Evolutionary conservation across 1,284 basidiomycete genomes (phyloP), one percentile per base, ranked within the genome.

Genomic region (Papiliotrema nemorosa): DNA sequence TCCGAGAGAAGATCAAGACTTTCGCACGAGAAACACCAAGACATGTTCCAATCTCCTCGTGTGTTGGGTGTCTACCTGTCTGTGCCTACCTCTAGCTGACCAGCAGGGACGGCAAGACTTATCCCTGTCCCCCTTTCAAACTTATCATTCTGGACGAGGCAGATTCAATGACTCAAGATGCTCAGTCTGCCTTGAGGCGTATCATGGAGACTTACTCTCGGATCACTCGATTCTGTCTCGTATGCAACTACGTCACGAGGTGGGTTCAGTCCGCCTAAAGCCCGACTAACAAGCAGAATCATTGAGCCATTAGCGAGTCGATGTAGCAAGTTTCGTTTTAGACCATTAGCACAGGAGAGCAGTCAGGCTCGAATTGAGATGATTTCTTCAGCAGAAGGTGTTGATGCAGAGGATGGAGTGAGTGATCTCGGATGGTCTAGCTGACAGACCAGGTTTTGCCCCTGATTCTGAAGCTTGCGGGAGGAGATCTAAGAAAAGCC

Each of bases 231-330:
- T 99, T 99, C 77, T 99, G 96, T 76, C 80, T 99, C 20, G 90
- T 98, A 5, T 99, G 96, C 79, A 99, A 99, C 78, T 99, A 98
- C 73, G 96, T 99, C 25, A 98, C 96, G 2, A 82, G 94, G 91
- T 92, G 44, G 55, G 82, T 66, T 12, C 39, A 39, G 29, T 39
- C 26, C 12, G 14, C 10, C 18, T 33, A 20, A 13, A 1, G 16
- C 29, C 22, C 10, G 3, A 31, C 44, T 25, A 2, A 49, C 33
- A 44, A 44, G n/a, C 62, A 97, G 94, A 66, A 98, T 99, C 60
- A 99, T 99, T 54, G 96, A 98, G 69, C 96, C 96, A 0, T 82
- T 99, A 22, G 91, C 96, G 16, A 97, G 94, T n/a, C 85, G 96
- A 48, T 99, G 96, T 76, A 96, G 91, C 53, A 99, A 99, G 77